Evolutionary conservation across 1,284 basidiomycete genomes (phyloP).

Genomic region (Cerioporus squamosus): DNA sequence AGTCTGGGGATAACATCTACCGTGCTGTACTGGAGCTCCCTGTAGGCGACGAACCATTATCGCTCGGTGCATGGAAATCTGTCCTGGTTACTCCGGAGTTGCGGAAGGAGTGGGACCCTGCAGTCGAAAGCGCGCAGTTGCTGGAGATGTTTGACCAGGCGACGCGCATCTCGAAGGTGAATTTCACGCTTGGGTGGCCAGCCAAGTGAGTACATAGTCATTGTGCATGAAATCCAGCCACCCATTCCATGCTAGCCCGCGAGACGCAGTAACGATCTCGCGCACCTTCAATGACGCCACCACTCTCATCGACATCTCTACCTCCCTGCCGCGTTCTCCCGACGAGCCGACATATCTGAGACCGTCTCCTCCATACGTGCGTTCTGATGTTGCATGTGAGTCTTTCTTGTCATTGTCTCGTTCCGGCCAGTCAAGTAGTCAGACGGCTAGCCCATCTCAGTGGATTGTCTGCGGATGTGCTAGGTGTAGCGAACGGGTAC

Average conservation of each 20-base stretch:
- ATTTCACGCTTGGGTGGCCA: conserved; percentile 95
- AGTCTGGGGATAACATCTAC: conserved; percentile 78
- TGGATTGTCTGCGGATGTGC: no score
- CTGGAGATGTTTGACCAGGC: conserved; percentile 88
- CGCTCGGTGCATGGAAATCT: conserved; percentile 83
- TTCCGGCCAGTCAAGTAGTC: no score
- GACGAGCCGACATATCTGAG: conserved; percentile 95
- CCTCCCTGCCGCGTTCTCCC: conserved; percentile 90
- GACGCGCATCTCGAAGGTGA: conserved; percentile 87
- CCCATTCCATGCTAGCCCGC: conserved; percentile 58
- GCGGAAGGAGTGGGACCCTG: conserved; percentile 89
- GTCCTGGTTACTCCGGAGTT: conserved; percentile 87
- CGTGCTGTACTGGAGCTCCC: conserved; percentile 83
- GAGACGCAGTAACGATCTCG: conserved; percentile 93
- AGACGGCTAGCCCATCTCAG: no score
- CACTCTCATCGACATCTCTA: conserved; percentile 91
- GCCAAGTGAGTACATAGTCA: conserved; percentile 71
- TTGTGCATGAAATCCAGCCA: background rate
- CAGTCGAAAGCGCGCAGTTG: conserved; percentile 84
- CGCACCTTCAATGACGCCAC: conserved; percentile 81
- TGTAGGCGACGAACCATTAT: conserved; percentile 61
- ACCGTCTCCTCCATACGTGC: conserved; percentile 93
- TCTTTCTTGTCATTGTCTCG: conserved; percentile 12
- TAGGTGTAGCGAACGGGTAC: no score
- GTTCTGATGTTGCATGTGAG: conserved; percentile 85